Evolutionary conservation across 495 filamentous ascomycete genomes (phyloP), one percentile per base, ranked within the genome.

Genomic region (Alectoria sarmentosa): DNA sequence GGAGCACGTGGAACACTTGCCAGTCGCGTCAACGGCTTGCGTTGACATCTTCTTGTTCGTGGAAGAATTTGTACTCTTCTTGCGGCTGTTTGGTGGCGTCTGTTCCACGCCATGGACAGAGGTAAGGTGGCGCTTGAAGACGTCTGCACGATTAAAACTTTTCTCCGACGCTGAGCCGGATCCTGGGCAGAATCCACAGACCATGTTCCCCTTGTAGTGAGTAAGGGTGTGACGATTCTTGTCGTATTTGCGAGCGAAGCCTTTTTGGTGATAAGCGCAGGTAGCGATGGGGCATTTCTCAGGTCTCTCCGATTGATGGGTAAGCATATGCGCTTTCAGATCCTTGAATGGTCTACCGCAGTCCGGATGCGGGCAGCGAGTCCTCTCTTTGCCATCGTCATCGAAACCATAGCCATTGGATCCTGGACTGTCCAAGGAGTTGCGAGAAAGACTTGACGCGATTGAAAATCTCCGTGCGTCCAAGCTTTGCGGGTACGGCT

Each of bases 121-220:
- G 34, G 92, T 96, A 65, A 99, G 77, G 73, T 99, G 94, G 32
- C 94, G 85, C 80, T 98, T 99, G 82, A 99, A 99, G 54, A 99
- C 95, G 71, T 99, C 94, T 34, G 95, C 94, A 28, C 94, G 85
- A 78, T 99, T 99, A 78, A 99, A 99, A 63, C 90, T 95, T 81
- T 99, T 99, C 75, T 98, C 94, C 4, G 89, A 90, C 2, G 92
- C 83, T 0, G 92, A 95, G 15, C 95, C 95, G 26, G 89, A 89
- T 3, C 92, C 91, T 4, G 94, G 91, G 67, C 94, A 99, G 76
- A 99, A 98, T 15, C 93, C 92, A 73, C 94, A 99, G 19, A 98
- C 91, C 95, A 99, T 98, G 9, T 92, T 98, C 8, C 95, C 95
- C 75, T 98, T 98, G 81, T 99, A 99, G 69, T 99, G 94, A 32